Evolutionary conservation across 2,329 filamentous ascomycete species (phyloP), one percentile per base, ranked within the genome.

Genomic region (Fusarium pseudonygamai): DNA sequence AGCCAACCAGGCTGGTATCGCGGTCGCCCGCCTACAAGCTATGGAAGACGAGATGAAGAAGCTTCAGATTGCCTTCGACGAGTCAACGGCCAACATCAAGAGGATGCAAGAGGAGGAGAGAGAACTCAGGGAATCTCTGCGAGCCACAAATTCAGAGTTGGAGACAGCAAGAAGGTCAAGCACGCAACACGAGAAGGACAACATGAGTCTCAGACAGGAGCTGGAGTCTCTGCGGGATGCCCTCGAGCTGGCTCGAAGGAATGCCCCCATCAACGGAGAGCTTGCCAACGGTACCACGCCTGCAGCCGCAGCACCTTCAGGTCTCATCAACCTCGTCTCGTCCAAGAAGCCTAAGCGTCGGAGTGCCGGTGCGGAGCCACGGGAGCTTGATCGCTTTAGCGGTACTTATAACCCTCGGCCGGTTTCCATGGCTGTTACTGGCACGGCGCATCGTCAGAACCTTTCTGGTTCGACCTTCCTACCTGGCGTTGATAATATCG

Each of bases 11-110:
- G 96, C 96, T 61, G 96, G 96, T 84, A 98, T 98, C 78, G 94
- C 93, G 6, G 95, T 96, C 60, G 96, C 96, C 73, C 93, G 94
- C 75, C 87, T 99, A 61, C 91, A 93, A 77, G 94, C 93, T 55
- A 93, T 98, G 91, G 96, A 99, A 82, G 93, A 95, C 77, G 96
- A 99, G 79, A 97, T 98, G 93, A 92, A 92, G 85, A 95, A 94
- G 83, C 87, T 98, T 56, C 95, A 98, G 83, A 86, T 89, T 69
- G 96, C 90, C 79, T 97, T 97, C 83, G 93, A 97, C 64, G 96
- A 99, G 80, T 97, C 95, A 69, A 92, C 93, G 9, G 89, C 91
- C 71, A 98, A 95, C 81, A 94, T 97, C 83, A 97, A 97, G 84
- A 90, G 95, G 72, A 90, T 99, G 81, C 95, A 98, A 81, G 95